Base-by-base conservation (phyloP, 257 asterid genomes). In the Ilex aquifolium region DNA sequence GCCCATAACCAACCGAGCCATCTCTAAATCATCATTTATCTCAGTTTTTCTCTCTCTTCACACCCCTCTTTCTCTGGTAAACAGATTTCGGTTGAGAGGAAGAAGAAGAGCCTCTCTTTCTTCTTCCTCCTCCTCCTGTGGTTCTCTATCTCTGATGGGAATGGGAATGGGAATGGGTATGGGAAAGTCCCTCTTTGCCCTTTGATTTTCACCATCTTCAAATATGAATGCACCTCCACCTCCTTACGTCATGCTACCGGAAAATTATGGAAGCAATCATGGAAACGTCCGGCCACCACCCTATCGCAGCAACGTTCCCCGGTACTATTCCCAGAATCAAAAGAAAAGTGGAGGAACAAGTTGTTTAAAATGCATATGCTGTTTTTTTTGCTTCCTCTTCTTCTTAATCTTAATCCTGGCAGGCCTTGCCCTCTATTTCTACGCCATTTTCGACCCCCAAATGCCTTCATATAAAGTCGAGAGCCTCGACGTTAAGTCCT, bases 301-400 rank as follows among this genome's bases (percentile, higher is more conserved):
- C 5, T 57, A 78, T 61, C 78, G 56, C 6, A 69, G 72, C 16
- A 78, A 76, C 31, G 59, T 65, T 50, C 82, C 87, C n/a, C 70
- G 70, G 6, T 80, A 83, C 79, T 56, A 75, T 5, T 13, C 68
- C 32, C 59, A 62, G 32, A 17, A 59, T 44, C 60, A 49, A 11
- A 59, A 57, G n/a, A 63, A 66, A 30, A 21, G 27, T 21, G 40
- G 57, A 13, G 48, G 63, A 27, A 29, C 71, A 5, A 8, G 55
- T 6, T 65, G 78, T 16, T 27, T 70, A 13, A 70, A 81, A 31
- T 80, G 78, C 79, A 65, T 85, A 1, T 81, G 85, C 60, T 75
- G 87, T 60, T 83, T 79, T 57, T 82, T 65, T 44, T 80, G 83
- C 79, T 21, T 66, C 42, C 31, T 80, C 9, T 27, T 85, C 49